Conservation (phyloP, 2,329 filamentous ascomycete species). For the Taxawa tesnikishii region DNA sequence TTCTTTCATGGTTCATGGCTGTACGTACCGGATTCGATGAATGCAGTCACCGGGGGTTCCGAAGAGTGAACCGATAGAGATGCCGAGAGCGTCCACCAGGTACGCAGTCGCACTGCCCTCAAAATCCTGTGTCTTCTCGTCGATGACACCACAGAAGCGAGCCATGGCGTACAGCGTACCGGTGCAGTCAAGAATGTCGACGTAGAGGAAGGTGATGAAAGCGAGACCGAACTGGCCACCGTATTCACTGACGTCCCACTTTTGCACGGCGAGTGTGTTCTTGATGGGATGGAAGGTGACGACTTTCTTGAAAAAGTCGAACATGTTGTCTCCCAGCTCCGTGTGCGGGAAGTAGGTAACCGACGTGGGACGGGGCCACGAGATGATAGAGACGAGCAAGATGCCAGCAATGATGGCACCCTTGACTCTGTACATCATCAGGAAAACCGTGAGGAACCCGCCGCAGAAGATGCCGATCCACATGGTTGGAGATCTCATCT, state of each 20-base stretch:
- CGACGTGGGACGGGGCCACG: slow-evolving; percentile 65
- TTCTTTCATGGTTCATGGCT: not conserved
- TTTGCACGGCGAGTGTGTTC: slow-evolving; percentile 55
- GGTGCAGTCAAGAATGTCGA: slow-evolving; percentile 79
- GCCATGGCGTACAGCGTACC: slow-evolving; percentile 87
- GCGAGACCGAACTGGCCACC: slow-evolving; percentile 70
- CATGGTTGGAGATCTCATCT: slow-evolving; percentile 74
- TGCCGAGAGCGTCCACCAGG: slow-evolving; percentile 68
- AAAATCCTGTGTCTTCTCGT: slow-evolving; percentile 75
- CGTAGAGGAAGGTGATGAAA: slow-evolving; percentile 79
- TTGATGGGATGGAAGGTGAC: slow-evolving; percentile 72
- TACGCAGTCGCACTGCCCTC: slow-evolving; percentile 77
- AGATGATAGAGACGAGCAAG: slow-evolving; percentile 73
- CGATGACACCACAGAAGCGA: slow-evolving; percentile 66
- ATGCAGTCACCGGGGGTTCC: slow-evolving; percentile 75
- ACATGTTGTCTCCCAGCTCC: slow-evolving; percentile 52
- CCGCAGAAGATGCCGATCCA: slow-evolving; percentile 86
- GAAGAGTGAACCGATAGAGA: slow-evolving; percentile 68
- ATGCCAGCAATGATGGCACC: slow-evolving; percentile 79
- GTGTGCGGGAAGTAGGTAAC: slow-evolving; percentile 77
- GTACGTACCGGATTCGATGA: slow-evolving; percentile 63
- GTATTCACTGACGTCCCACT: slow-evolving; percentile 59
- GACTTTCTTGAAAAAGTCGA: slow-evolving; percentile 81
- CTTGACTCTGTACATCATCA: slow-evolving; percentile 80
- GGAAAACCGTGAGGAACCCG: slow-evolving; percentile 63